A percentile compares a stretch with the other conserved stretches of the same genome.
Conservation (phyloP, 441 rosid species). For the Adansonia rubrostipa region DNA sequence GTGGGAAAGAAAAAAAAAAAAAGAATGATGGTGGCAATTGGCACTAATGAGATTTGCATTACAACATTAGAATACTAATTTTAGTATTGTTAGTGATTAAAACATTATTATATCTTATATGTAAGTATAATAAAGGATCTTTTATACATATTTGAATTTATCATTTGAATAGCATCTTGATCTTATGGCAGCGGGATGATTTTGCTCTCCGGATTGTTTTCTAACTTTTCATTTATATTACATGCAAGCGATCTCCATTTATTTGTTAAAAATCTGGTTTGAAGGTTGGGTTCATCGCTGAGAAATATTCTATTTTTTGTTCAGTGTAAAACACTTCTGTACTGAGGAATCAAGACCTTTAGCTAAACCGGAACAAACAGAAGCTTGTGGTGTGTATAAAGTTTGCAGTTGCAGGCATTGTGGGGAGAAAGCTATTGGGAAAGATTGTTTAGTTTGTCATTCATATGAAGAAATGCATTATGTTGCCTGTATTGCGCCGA, state of each 20-base stretch:
- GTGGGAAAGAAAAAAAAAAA: too few species aligned
- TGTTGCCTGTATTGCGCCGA: conserved; percentile 74
- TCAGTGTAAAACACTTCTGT: conserved; percentile 36
- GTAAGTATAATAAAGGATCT: too few species aligned
- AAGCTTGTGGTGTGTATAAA: conserved; percentile 38
- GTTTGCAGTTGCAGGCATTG: conserved; percentile 61
- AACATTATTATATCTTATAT: too few species aligned
- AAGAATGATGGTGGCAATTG: too few species aligned
- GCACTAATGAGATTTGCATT: too few species aligned
- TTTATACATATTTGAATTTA: neutral
- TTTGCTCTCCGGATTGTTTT: neutral
- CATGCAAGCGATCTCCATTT: neutral
- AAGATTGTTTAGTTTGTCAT: conserved; percentile 73
- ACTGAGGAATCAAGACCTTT: conserved; percentile 41
- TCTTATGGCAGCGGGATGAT: neutral
- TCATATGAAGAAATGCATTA: conserved; percentile 82
- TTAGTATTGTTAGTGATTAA: too few species aligned
- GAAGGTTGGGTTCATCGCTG: neutral
- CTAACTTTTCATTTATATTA: neutral
- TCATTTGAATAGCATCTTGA: neutral
- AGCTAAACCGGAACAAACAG: conserved; percentile 51
- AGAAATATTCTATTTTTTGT: conserved; percentile 20
- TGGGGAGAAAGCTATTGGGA: conserved; percentile 64
- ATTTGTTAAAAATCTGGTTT: neutral
- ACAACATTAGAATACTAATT: too few species aligned